A percentile compares a stretch with the other conserved stretches of the same genome.
Evolutionary conservation across 2,329 filamentous ascomycete genomes (phyloP).

Genomic region (Metarhizium brunneum): DNA sequence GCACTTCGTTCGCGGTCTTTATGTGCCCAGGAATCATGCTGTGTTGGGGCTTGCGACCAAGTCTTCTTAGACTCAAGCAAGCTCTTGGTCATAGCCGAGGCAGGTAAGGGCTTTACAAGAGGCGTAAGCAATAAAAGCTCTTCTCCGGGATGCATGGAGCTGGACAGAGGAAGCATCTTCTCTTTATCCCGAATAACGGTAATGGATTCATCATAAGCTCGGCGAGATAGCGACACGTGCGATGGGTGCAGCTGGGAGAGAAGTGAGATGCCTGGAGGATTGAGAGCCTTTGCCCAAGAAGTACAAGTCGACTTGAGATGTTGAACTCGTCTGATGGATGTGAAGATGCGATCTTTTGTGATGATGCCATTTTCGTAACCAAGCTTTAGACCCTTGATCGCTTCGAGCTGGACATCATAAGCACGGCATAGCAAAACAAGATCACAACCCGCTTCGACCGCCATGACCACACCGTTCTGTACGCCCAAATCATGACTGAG

Average conservation of each 20-base stretch:
- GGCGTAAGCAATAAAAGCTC: slow-evolving; percentile 85
- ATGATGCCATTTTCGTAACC: slow-evolving; percentile 89
- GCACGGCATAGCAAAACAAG: slow-evolving; percentile 81
- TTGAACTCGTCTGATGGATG: slow-evolving; percentile 71
- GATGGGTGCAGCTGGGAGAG: slow-evolving; percentile 73
- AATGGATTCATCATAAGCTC: slow-evolving; percentile 86
- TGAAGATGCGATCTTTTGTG: slow-evolving; percentile 66
- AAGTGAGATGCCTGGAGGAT: slow-evolving; percentile 68
- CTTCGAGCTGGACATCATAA: slow-evolving; percentile 82
- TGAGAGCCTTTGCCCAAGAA: slow-evolving; percentile 84
- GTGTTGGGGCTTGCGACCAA: slow-evolving; percentile 22
- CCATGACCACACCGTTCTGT: slow-evolving; percentile 93
- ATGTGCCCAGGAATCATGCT: slow-evolving; percentile 49
- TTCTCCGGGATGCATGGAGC: slow-evolving; percentile 73
- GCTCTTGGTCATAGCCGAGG: slow-evolving; percentile 71
- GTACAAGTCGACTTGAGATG: slow-evolving; percentile 77
- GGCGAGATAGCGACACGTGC: slow-evolving; percentile 72
- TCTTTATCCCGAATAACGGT: slow-evolving; percentile 88
- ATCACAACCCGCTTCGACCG: slow-evolving; percentile 92
- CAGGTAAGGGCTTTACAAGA: slow-evolving; percentile 83
- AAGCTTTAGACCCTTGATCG: slow-evolving; percentile 79
- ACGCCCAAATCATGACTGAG: slow-evolving; percentile 95
- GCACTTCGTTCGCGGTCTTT: slow-evolving; percentile 46
- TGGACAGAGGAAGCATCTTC: slow-evolving; percentile 71
- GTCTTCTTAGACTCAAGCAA: slow-evolving; percentile 46